Evolutionary conservation across 768 basidiomycete species (phyloP).

Genomic region (Macrolepiota dolichaula): DNA sequence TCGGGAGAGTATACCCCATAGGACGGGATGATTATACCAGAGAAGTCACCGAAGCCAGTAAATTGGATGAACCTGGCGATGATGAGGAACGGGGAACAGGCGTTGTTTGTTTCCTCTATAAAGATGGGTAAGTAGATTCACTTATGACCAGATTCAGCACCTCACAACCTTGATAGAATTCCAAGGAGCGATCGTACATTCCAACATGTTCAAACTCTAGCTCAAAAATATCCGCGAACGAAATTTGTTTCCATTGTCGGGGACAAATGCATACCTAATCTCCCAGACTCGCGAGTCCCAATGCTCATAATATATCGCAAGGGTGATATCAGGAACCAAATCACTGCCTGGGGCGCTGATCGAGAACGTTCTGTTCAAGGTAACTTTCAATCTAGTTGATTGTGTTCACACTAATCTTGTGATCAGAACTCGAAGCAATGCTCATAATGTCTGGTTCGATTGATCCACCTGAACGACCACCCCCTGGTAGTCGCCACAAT

Average conservation of each 20-base stretch:
- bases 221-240: conserved; percentile 81
- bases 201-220: conserved; percentile 66
- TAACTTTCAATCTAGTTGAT: conserved; percentile 25
- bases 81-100: conserved; percentile 76
- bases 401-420: conserved; percentile 3
- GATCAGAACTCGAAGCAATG: conserved; percentile 66
- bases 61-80: conserved; percentile 60
- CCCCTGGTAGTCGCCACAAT: conserved; percentile 29
- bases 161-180: conserved; percentile 44
- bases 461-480: conserved; percentile 49
- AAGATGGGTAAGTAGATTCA: conserved; percentile 72
- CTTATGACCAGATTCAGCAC: background rate
- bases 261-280: conserved; percentile 93
- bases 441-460: conserved; percentile 65
- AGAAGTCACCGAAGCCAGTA: conserved; percentile 93
- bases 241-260: conserved; percentile 97
- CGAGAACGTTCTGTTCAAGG: conserved; percentile 76
- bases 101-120: conserved; percentile 92
- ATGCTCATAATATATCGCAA: conserved; percentile 91
- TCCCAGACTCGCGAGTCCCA: conserved; percentile 87
- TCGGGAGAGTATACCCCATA: conserved; percentile 86
- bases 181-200: conserved; percentile 77
- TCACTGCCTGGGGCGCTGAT: conserved; percentile 82
- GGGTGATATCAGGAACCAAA: conserved; percentile 86
- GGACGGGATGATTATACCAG: conserved; percentile 90